phyloP scores from a whole-genome alignment of 78 protist species.

The Neovahlkampfia damariscottae region DNA sequence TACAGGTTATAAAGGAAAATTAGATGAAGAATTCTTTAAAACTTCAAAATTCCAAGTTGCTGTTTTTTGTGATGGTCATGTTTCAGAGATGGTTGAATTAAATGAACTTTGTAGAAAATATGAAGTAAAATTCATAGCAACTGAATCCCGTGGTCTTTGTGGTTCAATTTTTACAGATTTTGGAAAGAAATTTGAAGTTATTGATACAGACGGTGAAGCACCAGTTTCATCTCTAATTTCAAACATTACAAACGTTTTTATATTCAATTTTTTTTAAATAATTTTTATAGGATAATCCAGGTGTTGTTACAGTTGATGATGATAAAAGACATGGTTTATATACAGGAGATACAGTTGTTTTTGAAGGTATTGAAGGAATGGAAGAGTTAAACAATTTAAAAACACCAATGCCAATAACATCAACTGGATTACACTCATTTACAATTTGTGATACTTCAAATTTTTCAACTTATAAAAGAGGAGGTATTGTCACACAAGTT shows the following conservation, averaged over 20 bases:
- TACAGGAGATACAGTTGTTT: constrained; percentile 6
- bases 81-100: background rate
- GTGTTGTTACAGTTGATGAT: background rate
- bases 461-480: background rate
- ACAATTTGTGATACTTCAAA: background rate
- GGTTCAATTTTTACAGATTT: constrained; percentile 39
- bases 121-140: constrained; percentile 23
- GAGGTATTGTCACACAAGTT: constrained; percentile 15
- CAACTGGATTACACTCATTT: background rate
- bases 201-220: constrained; percentile 36
- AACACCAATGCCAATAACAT: background rate
- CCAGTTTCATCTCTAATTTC: constrained; percentile 14
- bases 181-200: constrained; percentile 26
- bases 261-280: too few relatives aligned
- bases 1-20: background rate
- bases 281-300: too few relatives aligned
- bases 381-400: background rate
- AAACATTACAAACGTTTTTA: constrained; percentile 9
- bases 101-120: constrained; percentile 24
- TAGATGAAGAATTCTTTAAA: background rate
- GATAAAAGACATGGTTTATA: constrained; percentile 19
- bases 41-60: constrained; percentile 12
- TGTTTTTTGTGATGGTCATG: constrained; percentile 8
- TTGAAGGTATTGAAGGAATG: constrained; percentile 4
- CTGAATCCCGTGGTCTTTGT: constrained; percentile 29